These are phyloP conservation scores for Castanopsis chinensis DNA, from an alignment of 306 rosid species.

Conservation along the genomic window DNA sequence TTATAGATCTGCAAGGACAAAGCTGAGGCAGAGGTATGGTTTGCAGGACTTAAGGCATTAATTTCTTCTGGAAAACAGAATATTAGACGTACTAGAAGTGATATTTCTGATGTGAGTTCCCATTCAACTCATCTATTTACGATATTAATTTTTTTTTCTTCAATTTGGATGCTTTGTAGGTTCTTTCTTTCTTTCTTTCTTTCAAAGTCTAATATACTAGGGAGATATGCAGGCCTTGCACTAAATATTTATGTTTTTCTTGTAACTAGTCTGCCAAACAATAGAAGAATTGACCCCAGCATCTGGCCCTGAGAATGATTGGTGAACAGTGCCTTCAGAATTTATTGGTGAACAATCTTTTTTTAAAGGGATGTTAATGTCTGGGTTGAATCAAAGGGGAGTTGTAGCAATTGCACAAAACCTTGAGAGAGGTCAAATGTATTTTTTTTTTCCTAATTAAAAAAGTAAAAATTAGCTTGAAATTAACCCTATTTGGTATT, in stretches of 20 bases:
- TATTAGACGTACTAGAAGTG: constrained; percentile 49
- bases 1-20: constrained; percentile 92
- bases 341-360: no score
- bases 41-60: constrained; percentile 72
- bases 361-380: no score
- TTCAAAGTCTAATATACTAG: not conserved
- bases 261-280: not conserved
- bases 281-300: not conserved
- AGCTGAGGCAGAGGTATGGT: constrained; percentile 83
- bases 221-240: not conserved
- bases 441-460: not conserved
- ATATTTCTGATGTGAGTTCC: constrained; percentile 60
- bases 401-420: no score
- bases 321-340: no score
- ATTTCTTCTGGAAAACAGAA: constrained; percentile 50
- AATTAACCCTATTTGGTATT: not conserved
- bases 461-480: not conserved
- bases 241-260: not conserved
- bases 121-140: not conserved
- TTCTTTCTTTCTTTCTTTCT: not conserved
- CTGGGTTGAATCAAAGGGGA: no score
- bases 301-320: not conserved
- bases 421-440: no score
- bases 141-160: not conserved
- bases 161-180: not conserved